Base-by-base conservation (phyloP, 352 stramenopile genomes). In the Phytophthora syringae region DNA sequence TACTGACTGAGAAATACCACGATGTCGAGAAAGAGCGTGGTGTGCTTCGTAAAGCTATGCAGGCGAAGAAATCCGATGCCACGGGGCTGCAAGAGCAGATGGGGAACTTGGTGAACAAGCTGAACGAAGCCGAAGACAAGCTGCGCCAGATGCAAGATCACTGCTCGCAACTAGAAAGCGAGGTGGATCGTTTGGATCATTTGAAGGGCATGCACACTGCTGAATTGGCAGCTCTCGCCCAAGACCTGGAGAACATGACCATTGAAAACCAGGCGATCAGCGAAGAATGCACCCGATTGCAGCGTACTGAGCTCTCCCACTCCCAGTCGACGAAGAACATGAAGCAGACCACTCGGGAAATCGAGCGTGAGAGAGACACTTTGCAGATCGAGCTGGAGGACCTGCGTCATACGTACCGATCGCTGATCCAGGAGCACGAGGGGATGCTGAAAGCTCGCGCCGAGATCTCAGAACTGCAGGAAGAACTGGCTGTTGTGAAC, bases 221-320 rank as follows among this genome's bases (percentile, higher is more conserved):
- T 0, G 87, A 95, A 52, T 59, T 88, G 32, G 62, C 73, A 2
- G 87, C 87, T 27, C 74, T 95, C 1, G 65, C 75, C 10, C 85
- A 93, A 64, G 87, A 95, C 52, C 64, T 95, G 32, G 85, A 95
- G 51, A 93, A 95, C 58, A 95, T 95, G 87, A 95, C 85, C 10
- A 71, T 94, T 20, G 87, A 95, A 39, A 95, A 95, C 48, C 87
- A 95, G 53, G 82, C 81, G 22, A 74, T 95, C n/a, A 92, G 80
- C 47, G 85, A 93, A 62, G 87, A 95, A 36, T 94, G 85, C 48
- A 80, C 71, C 6, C 73, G 82, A 0, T 59, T 94, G 16, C 84
- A 93, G 71, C 77, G 70, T 39, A 61, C 74, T 2, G 68, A 88
- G 2, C 77, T 88, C 9, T 80, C 72, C 2, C 74, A 77, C 37